Base-by-base conservation (phyloP, 140 eudicot genomes). In the Bidens hawaiensis region DNA sequence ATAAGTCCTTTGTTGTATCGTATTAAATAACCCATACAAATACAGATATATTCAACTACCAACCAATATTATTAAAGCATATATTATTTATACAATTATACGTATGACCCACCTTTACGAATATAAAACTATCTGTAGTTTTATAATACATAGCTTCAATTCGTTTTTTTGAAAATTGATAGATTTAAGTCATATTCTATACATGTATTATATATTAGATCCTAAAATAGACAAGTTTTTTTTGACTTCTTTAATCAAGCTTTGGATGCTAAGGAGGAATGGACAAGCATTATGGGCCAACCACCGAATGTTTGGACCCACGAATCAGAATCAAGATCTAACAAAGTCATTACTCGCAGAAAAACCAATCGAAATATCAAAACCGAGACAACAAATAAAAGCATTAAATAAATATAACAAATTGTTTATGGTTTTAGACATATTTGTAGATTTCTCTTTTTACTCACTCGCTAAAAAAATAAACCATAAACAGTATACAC, bases 271-370 rank as follows among this genome's bases (percentile, higher is more conserved):
- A 47, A 13, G 10, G 33, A 26, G 4, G 40, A 59, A 38, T 42
- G 48, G 77, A 70, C 59, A 76, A 58, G 63, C 66, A 65, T 63
- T 64, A 70, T 64, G 68, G 69, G 74, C 77, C 77, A 76, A 70
- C 81, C 31, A 76, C 81, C 74, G 68, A 53, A 63, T 55, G 47
- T 45, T 50, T 50, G 71, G 79, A 28, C 80, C 93, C 93, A 78
- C 93, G 28, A 75, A 83, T 83, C 91, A 74, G 65, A 74, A 73
- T 66, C 78, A 71, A 77, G 62, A 83, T 83, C 90, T 60, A 64
- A 72, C 49, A 50, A 34, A 52, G 48, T 36, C 24, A 36, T 51
- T 49, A 71, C 42, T 70, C 3, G 24, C 21, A 50, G 13, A 47
- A 47, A 47, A 50, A 50, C 21, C 56, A 50, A 50, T 27, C 38